Conservation (phyloP, 176 grass and related monocot species). For the Phragmites australis region DNA sequence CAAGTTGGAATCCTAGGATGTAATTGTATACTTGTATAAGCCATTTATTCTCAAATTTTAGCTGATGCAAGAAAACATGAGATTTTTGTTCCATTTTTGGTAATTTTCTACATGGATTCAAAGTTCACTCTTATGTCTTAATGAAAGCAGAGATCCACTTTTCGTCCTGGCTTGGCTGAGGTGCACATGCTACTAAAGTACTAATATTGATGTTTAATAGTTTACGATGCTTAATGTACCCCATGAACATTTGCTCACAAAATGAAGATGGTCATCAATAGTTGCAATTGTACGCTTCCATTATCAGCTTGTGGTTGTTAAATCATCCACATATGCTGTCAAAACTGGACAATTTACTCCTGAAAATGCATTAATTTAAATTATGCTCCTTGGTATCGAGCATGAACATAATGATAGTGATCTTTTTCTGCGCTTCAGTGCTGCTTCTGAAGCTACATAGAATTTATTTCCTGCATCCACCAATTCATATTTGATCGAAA, state of each 20-base stretch:
- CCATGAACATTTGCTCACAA: constrained; percentile 10
- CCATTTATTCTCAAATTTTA: not conserved
- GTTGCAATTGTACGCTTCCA: constrained; percentile 16
- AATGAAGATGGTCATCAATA: constrained; percentile 7
- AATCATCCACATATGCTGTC: not conserved
- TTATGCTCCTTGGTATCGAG: not conserved
- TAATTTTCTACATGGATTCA: not conserved
- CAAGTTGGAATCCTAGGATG: not conserved
- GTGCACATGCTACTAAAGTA: not conserved
- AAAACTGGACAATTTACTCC: not conserved
- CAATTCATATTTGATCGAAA: constrained; percentile 18
- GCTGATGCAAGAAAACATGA: not conserved
- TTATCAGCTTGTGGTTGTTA: constrained; percentile 19
- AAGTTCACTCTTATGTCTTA: not conserved
- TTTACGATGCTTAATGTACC: not conserved
- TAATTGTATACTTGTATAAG: not conserved
- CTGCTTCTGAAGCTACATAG: not conserved
- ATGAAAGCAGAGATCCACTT: constrained; percentile 3
- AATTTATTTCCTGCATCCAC: not conserved
- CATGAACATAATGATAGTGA: not conserved
- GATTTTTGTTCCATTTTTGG: not conserved
- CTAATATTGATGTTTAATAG: not conserved
- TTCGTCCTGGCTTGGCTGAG: not conserved
- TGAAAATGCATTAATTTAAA: not conserved
- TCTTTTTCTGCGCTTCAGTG: not conserved